Evolutionary conservation across 345 rosid genomes (phyloP), one percentile per base, ranked within the genome.

Genomic region (Gossypium longicalyx): DNA sequence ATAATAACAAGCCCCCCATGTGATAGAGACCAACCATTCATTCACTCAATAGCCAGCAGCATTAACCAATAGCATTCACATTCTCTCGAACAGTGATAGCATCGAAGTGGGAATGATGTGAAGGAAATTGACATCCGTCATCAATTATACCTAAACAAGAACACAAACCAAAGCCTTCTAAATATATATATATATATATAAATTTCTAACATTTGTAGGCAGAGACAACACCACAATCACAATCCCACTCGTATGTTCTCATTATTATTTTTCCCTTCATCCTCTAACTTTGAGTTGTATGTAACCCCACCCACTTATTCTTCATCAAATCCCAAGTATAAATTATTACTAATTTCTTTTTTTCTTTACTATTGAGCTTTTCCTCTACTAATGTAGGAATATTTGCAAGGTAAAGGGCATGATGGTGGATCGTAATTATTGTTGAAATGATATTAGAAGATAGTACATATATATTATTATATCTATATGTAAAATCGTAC

Each of bases 241-340:
- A 67, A 52, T 67, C 17, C 20, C 71, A 67, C 38, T 53, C 71
- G 11, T 45, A 53, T 67, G 54, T 20, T 20, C 7, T 34, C 41
- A 34, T 34, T 34, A 34, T 60, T 16, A 1, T 51, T 51, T 51
- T 51, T 13, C 0, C 16, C 16, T 49, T 3, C 4, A 49, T 61
- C 16, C 66, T 16, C 29, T 61, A 16, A 19, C 66, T 29, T 59
- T 59, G 13, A 34, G 41, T 34, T 34, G 12, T 4, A 7, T 61
- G n/a, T 66, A 66, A 45, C 34, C 70, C 34, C 70, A 66, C 70
- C 70, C 53, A 66, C 71, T 47, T 47, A 13, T 67, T 45, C 56
- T 22, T 67, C 56, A 47, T 67, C 71, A 13, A 47, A 49, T 41
- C 49, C 0, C 47, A 3, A 15, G 41, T 63, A 9, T 17, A 15